phyloP scores from a whole-genome alignment of 768 basidiomycete species.

The Solioccasus polychromus region DNA sequence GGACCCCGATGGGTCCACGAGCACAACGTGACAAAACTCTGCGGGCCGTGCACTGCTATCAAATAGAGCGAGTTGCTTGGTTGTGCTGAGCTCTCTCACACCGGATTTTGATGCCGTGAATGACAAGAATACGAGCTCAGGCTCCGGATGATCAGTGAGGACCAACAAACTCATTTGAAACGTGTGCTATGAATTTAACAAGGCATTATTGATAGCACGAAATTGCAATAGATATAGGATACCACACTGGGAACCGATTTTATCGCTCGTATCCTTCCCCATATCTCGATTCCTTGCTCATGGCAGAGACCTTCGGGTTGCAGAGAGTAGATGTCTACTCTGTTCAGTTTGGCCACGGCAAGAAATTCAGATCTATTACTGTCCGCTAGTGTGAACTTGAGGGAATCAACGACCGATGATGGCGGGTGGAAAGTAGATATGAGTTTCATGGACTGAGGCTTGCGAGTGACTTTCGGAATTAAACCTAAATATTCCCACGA shows the following conservation, averaged over 20 bases:
- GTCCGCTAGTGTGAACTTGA: constrained; percentile 62
- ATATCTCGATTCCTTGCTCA: constrained; percentile 61
- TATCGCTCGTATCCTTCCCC: constrained; percentile 62
- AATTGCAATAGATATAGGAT: constrained; percentile 18
- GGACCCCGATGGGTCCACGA: constrained; percentile 62
- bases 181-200: constrained; percentile 25
- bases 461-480: too few species aligned
- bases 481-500: too few species aligned
- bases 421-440: constrained; percentile 76
- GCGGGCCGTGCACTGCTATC: constrained; percentile 58
- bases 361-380: constrained; percentile 55
- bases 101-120: constrained; percentile 41
- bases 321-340: constrained; percentile 67
- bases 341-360: constrained; percentile 64
- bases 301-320: constrained; percentile 55
- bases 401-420: constrained; percentile 66
- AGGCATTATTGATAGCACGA: constrained; percentile 6
- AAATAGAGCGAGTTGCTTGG: constrained; percentile 49
- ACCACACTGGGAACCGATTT: constrained; percentile 56
- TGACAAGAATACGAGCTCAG: constrained; percentile 62
- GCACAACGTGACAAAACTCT: constrained; percentile 69
- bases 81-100: constrained; percentile 34
- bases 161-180: constrained; percentile 50
- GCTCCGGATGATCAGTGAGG: constrained; percentile 74
- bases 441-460: constrained; percentile 53